A percentile compares a stretch with the other conserved stretches of the same genome.
These are phyloP conservation scores for Kurtzmaniella quercitrusa DNA, from an alignment of 1,139 yeast species.

Conservation along the genomic window DNA sequence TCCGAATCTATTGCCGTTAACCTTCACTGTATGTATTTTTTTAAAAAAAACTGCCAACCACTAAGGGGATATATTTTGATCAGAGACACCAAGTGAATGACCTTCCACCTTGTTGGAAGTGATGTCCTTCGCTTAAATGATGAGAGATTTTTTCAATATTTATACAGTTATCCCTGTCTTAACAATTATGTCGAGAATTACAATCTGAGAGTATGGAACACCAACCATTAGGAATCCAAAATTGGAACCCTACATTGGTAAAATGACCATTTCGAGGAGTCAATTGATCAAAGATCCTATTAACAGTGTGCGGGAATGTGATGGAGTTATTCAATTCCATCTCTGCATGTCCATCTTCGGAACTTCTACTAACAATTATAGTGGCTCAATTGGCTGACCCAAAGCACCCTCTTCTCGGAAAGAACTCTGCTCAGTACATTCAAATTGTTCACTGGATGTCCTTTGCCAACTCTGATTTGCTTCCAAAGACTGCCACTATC, in stretches of 20 bases:
- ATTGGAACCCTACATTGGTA: too few relatives aligned
- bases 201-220: slow-evolving; percentile 33
- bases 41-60: neutral
- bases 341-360: slow-evolving; percentile 1
- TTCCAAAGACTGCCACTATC: slow-evolving; percentile 34
- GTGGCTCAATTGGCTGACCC: slow-evolving; percentile 28
- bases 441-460: slow-evolving; percentile 78
- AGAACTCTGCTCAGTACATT: slow-evolving; percentile 63
- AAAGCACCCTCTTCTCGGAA: slow-evolving; percentile 51
- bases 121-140: too few relatives aligned
- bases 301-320: too few relatives aligned
- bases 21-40: slow-evolving; percentile 36
- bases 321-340: too few relatives aligned
- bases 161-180: slow-evolving; percentile 93
- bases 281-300: too few relatives aligned
- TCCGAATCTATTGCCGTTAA: slow-evolving; percentile 76
- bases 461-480: slow-evolving; percentile 68
- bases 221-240: neutral
- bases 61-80: too few relatives aligned
- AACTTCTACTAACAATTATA: slow-evolving; percentile 20
- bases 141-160: slow-evolving; percentile 46
- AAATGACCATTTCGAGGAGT: too few relatives aligned
- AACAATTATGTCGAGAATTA: slow-evolving; percentile 72
- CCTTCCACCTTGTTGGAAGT: too few relatives aligned
- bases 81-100: too few relatives aligned